Evolutionary conservation across 169 alveolate genomes (phyloP), one percentile per base, ranked within the genome.

Genomic region (Eimeria praecox): DNA sequence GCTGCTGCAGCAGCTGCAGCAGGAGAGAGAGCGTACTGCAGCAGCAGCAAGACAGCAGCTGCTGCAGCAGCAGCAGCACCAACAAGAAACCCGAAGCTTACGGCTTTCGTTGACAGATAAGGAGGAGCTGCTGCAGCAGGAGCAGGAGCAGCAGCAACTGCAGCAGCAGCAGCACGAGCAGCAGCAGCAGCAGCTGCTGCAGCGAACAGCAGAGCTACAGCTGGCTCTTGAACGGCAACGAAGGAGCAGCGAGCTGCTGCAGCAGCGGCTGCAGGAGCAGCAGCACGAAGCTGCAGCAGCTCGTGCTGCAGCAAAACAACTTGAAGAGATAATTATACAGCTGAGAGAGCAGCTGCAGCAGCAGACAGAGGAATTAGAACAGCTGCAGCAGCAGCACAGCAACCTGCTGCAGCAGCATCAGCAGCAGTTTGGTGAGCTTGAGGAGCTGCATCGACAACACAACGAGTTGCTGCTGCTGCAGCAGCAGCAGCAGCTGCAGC

Each of bases 321-420:
- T 83, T 10, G 77, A 83, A 27, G 91, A 83, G 30, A 83, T 83
- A 6, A 54, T 75, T 33, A 40, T 49, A 33, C 91, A 83, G 77
- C 91, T 83, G 77, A 54, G 56, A 54, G 77, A 52, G 33, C 91
- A 83, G 77, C 75, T 83, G 91, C 91, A 83, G 91, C 91, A 83
- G 91, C 91, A 83, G 22, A 83, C 91, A 16, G 30, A 75, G 35
- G 91, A 54, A 18, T 83, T 52, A 8, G 91, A 83, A 35, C 54
- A 52, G 33, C 77, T 83, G 91, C 91, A 83, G 91, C 91, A 83
- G 91, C 91, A 83, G 75, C 91, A 83, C 77, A 83, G 91, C 77
- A 83, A 33, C 52, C 24, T 54, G 77, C 54, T 52, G 71, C 91
- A 49, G 77, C 91, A 54, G 24, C 91, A 83, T 27, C 89, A 80